A percentile compares a stretch with the other conserved stretches of the same genome.
Conservation (phyloP, 345 rosid genomes). For the Citrus medica region DNA sequence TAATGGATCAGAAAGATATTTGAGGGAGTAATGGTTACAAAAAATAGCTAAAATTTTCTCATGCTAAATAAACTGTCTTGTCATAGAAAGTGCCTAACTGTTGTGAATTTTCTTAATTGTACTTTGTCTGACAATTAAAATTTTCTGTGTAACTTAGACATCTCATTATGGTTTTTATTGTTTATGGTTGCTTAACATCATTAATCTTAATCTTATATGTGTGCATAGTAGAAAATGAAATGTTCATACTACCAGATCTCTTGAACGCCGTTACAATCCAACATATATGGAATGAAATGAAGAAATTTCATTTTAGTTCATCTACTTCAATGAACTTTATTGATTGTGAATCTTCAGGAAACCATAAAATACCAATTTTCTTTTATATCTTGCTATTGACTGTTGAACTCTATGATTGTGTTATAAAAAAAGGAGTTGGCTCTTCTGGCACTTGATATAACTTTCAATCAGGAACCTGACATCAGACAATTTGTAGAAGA, state of each 20-base stretch:
- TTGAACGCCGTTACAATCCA: background rate
- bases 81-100: background rate
- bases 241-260: background rate
- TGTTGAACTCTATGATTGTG: no score
- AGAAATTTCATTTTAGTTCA: no score
- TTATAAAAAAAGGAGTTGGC: no score
- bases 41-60: background rate
- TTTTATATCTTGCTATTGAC: no score
- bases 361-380: background rate
- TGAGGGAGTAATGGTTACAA: background rate
- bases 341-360: background rate
- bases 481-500: no score
- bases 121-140: background rate
- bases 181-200: no score
- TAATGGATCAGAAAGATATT: background rate
- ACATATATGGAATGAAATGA: no score
- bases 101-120: background rate
- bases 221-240: no score
- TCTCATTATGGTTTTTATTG: no score
- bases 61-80: background rate
- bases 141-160: background rate
- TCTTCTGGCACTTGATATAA: no score
- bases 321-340: background rate
- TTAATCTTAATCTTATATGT: no score
- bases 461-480: no score